These are phyloP conservation scores for Microthlaspi erraticum DNA, from an alignment of 345 rosid genomes.

Conservation along the genomic window DNA sequence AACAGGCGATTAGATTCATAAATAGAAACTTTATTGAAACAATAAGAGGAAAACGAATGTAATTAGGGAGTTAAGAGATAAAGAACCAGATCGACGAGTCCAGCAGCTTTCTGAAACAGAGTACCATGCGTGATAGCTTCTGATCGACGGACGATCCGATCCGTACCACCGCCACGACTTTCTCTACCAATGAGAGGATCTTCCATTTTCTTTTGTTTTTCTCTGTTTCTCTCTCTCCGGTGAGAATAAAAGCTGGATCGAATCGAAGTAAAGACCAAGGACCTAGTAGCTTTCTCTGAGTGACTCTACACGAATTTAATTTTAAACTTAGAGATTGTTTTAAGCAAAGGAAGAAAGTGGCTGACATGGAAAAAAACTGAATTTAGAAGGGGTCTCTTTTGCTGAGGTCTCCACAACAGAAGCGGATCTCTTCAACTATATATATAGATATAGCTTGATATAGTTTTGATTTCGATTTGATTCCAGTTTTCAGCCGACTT, in stretches of 20 bases:
- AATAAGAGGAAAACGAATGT: background rate
- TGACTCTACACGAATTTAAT: background rate
- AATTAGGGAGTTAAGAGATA: background rate
- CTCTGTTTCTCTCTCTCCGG: background rate
- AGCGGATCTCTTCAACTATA: no score
- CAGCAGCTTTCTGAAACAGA: slow-evolving; percentile 88
- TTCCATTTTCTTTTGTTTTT: slow-evolving; percentile 56
- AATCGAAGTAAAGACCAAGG: background rate
- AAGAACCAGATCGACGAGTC: slow-evolving; percentile 92
- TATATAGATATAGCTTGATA: no score
- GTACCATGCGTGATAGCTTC: slow-evolving; percentile 85
- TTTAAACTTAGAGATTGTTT: no score
- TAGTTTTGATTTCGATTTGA: no score
- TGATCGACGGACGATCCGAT: slow-evolving; percentile 56
- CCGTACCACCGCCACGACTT: slow-evolving; percentile 48
- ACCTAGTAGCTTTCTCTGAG: slow-evolving; percentile 13
- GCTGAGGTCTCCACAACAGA: no score
- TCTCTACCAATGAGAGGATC: slow-evolving; percentile 60
- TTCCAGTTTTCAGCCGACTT: no score
- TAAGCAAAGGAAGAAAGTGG: no score
- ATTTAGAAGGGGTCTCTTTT: no score
- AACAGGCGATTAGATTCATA: background rate
- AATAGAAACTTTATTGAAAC: background rate
- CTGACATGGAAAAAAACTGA: no score
- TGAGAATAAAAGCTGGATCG: slow-evolving; percentile 23